A percentile compares a stretch with the other conserved stretches of the same genome.
Evolutionary conservation across 2,329 filamentous ascomycete species (phyloP).

Genomic region (Ceratocystis alfenasii): DNA sequence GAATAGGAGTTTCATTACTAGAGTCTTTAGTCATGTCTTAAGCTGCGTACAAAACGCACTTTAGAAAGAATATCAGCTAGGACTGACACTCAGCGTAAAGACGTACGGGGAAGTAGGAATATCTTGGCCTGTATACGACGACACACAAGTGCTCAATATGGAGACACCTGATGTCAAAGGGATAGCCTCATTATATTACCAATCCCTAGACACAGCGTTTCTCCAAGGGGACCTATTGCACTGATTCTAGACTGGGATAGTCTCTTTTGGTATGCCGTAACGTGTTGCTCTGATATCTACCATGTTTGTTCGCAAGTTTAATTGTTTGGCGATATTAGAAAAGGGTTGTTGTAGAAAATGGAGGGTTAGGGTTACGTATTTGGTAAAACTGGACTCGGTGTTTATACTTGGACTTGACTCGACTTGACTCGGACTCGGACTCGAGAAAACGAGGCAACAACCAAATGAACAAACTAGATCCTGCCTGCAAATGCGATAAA

Average conservation of each 20-base stretch:
- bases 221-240: too few relatives aligned
- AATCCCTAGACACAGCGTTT: neutral
- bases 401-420: neutral
- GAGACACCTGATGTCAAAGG: neutral
- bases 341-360: neutral
- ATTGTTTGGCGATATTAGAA: neutral
- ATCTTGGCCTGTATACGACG: neutral
- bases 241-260: neutral
- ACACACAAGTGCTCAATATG: conserved; percentile 3
- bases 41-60: neutral
- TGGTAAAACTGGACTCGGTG: neutral
- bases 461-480: neutral
- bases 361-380: neutral
- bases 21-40: neutral
- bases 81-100: neutral
- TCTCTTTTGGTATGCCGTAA: neutral
- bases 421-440: neutral
- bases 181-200: neutral
- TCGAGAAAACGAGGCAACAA: neutral
- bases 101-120: neutral
- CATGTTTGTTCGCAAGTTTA: neutral
- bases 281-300: neutral
- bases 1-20: neutral
- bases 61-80: neutral
- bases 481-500: neutral